Percentiles rank a stretch among this genome's conserved stretches.
These are phyloP conservation scores for Eimeria brunetti DNA, from an alignment of 169 alveolate species.

Conservation along the genomic window DNA sequence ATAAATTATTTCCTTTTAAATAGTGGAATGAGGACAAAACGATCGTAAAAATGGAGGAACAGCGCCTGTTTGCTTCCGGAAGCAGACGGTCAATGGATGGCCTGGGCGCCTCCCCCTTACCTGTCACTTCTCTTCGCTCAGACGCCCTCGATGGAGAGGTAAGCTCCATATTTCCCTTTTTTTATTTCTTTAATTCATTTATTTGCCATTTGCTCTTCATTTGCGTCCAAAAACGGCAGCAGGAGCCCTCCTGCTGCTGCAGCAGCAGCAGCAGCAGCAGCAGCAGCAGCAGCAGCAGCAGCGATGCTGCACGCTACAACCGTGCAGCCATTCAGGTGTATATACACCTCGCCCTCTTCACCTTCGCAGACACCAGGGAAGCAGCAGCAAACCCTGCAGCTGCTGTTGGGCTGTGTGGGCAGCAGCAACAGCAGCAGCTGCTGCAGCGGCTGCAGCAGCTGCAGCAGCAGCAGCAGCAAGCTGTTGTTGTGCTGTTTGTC, in stretches of 20 bases:
- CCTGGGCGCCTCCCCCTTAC: background rate
- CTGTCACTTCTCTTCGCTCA: background rate
- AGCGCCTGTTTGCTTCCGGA: background rate
- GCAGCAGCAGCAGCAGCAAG: too few relatives aligned
- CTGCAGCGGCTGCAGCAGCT: too few relatives aligned
- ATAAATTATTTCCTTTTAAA: background rate
- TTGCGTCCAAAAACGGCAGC: background rate
- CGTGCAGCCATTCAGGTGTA: background rate
- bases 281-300: background rate
- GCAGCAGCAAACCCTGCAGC: too few relatives aligned
- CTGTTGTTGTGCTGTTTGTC: too few relatives aligned
- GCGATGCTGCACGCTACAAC: background rate
- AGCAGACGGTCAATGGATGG: conserved; percentile 16
- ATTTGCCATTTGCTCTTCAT: background rate
- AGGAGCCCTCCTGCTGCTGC: background rate
- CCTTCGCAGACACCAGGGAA: too few relatives aligned
- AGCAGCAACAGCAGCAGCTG: too few relatives aligned
- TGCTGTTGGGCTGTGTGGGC: too few relatives aligned
- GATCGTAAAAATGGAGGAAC: background rate
- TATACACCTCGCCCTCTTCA: too few relatives aligned
- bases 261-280: too few relatives aligned
- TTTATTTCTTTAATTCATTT: too few relatives aligned
- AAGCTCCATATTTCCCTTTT: background rate
- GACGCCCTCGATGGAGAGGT: background rate
- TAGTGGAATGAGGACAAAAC: too few relatives aligned